Conservation (phyloP, 2,329 filamentous ascomycete species). For the Paecilomyces variotii region DNA sequence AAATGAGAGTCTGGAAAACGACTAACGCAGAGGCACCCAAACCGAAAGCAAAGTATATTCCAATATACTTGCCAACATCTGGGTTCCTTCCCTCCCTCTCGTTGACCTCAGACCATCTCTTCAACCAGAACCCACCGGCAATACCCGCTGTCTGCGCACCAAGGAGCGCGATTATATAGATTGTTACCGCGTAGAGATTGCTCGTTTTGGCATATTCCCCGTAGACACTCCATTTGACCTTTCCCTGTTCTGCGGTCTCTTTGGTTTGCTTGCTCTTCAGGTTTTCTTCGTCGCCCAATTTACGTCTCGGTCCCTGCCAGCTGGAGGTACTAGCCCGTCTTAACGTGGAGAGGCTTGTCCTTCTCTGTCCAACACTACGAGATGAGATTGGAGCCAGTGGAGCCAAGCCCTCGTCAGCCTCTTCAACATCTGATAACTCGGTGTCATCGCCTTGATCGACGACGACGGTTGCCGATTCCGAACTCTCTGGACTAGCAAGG, state of each 20-base stretch:
- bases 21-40: slow-evolving; percentile 78
- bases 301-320: slow-evolving; percentile 78
- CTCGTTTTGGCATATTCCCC: slow-evolving; percentile 89
- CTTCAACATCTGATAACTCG: slow-evolving; percentile 47
- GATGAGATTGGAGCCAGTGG: slow-evolving; percentile 67
- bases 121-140: slow-evolving; percentile 84
- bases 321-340: slow-evolving; percentile 87
- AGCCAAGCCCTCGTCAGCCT: slow-evolving; percentile 62
- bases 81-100: slow-evolving; percentile 59
- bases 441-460: slow-evolving; percentile 44
- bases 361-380: slow-evolving; percentile 52
- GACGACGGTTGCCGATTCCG: slow-evolving; percentile 46
- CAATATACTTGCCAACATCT: slow-evolving; percentile 79
- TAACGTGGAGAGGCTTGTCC: slow-evolving; percentile 66
- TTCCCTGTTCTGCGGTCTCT: slow-evolving; percentile 86
- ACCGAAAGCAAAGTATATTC: slow-evolving; percentile 91
- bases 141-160: slow-evolving; percentile 76
- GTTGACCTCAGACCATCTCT: slow-evolving; percentile 82
- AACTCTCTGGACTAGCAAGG: slow-evolving; percentile 63
- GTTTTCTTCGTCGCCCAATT: slow-evolving; percentile 70
- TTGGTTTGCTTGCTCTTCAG: slow-evolving; percentile 78
- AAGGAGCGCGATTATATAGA: slow-evolving; percentile 72
- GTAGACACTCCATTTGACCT: slow-evolving; percentile 97
- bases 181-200: slow-evolving; percentile 71
- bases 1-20: slow-evolving; percentile 82